Conservation (phyloP, 208 protist genomes). For the Crithidia fasciculata region DNA sequence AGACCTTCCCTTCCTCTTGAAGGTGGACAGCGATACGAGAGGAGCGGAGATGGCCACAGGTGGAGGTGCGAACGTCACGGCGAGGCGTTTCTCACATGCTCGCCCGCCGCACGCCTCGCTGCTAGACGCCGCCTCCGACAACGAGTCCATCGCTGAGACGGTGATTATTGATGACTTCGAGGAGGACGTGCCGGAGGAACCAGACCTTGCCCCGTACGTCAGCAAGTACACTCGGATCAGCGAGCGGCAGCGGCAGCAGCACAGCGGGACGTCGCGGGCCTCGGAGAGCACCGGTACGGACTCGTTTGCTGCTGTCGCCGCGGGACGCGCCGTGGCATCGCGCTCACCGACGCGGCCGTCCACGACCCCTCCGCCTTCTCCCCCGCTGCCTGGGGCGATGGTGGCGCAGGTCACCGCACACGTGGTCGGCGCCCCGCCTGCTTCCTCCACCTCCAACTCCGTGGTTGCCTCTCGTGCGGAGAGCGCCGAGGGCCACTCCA, state of each 20-base stretch:
- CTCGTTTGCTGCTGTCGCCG: neutral
- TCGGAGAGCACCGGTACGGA: neutral
- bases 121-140: neutral
- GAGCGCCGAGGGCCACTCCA: neutral
- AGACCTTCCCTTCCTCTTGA: slow-evolving; percentile 5
- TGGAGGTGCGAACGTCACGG: neutral
- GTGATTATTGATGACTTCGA: slow-evolving; percentile 33
- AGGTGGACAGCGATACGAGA: neutral
- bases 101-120: neutral
- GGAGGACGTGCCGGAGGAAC: slow-evolving; percentile 18
- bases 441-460: neutral
- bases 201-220: slow-evolving; percentile 26
- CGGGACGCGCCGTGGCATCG: neutral
- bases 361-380: no score
- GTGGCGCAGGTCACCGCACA: neutral
- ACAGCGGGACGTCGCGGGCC: neutral
- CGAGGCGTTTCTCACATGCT: neutral
- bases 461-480: neutral
- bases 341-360: neutral
- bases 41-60: neutral
- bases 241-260: slow-evolving; percentile 25
- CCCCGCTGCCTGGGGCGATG: neutral
- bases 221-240: slow-evolving; percentile 32
- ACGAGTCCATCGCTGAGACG: slow-evolving; percentile 27
- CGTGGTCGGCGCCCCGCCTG: neutral